These are phyloP conservation scores for Geotrichum candidum DNA, from an alignment of 1,139 yeast genomes.

Conservation along the genomic window DNA sequence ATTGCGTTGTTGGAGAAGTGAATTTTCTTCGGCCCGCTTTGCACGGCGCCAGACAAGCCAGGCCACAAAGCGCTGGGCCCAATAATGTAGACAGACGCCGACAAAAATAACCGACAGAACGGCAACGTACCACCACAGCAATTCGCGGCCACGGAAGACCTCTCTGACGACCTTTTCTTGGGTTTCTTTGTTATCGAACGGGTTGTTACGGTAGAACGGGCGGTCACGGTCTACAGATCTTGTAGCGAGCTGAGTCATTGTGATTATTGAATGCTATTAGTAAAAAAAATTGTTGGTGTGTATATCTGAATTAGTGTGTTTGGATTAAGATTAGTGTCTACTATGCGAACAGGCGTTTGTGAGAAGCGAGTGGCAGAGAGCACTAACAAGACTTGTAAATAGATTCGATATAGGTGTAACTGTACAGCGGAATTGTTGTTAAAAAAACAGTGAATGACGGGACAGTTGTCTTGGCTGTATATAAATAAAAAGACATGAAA, in stretches of 20 bases:
- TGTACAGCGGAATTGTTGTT: no score
- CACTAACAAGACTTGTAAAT: no score
- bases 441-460: no score
- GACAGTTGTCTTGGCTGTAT: no score
- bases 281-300: background rate
- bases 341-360: no score
- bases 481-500: no score
- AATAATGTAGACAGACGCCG: background rate
- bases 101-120: background rate
- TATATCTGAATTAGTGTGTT: background rate
- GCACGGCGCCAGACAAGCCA: background rate
- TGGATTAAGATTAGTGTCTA: no score
- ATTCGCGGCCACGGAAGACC: constrained; percentile 3
- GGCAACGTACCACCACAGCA: background rate
- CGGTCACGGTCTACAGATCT: constrained; percentile 1
- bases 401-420: no score
- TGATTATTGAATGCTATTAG: background rate
- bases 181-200: background rate
- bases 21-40: background rate
- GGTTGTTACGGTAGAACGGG: background rate
- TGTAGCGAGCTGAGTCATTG: background rate
- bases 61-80: background rate
- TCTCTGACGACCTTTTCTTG: constrained; percentile 2
- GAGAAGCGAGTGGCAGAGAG: no score
- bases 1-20: background rate